phyloP scores from a whole-genome alignment of 1,284 basidiomycete species.

The Heterobasidion annosum region DNA sequence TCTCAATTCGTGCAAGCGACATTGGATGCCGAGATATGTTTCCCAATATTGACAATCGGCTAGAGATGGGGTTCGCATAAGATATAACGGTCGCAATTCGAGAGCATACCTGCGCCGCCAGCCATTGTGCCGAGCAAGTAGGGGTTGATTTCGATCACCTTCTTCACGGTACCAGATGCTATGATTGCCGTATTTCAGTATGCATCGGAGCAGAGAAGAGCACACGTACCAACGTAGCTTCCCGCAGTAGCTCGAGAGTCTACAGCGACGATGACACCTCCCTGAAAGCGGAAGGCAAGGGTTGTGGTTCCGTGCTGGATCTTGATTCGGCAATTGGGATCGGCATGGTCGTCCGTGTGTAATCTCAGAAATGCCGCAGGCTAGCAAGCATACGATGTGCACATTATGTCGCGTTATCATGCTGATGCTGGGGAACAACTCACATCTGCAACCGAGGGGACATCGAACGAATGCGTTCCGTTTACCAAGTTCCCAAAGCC shows the following conservation, averaged over 20 bases:
- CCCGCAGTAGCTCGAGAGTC: constrained; percentile 98
- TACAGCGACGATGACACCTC: constrained; percentile 96
- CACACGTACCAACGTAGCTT: constrained; percentile 80
- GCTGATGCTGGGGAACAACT: constrained; percentile 20
- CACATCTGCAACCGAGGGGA: constrained; percentile 70
- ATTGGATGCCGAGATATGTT: constrained; percentile 98
- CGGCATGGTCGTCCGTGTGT: constrained; percentile 90
- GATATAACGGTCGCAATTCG: not conserved
- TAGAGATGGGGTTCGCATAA: constrained; percentile 18
- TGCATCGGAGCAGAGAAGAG: not conserved
- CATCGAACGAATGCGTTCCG: constrained; percentile 54
- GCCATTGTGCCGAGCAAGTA: constrained; percentile 99
- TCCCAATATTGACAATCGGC: constrained; percentile 97
- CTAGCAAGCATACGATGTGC: constrained; percentile 32
- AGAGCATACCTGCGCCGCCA: constrained; percentile 75
- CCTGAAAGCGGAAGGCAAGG: constrained; percentile 93
- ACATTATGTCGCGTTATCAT: constrained; percentile 4
- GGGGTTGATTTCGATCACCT: constrained; percentile 99
- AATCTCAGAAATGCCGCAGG: constrained; percentile 83
- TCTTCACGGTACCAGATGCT: constrained; percentile 96
- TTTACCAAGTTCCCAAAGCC: constrained; percentile 70
- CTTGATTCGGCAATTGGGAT: constrained; percentile 93
- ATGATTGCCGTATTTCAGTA: constrained; percentile 1
- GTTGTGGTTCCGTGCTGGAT: constrained; percentile 99
- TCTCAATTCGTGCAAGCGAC: constrained; percentile 92